phyloP scores from a whole-genome alignment of 768 basidiomycete species.

The Gymnopilus dilepis region DNA sequence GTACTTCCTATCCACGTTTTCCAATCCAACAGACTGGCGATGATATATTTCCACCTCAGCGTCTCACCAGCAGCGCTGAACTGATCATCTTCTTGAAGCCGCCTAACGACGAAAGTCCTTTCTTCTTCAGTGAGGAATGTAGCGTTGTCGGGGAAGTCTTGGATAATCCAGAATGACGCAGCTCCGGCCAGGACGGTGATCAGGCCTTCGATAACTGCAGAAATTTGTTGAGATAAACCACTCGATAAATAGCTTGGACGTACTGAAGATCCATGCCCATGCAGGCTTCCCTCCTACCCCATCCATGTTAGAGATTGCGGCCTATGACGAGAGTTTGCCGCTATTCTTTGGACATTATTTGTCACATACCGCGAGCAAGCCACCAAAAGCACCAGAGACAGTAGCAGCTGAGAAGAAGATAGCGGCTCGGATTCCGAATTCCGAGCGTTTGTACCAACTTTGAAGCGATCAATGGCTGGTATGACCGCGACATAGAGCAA shows the following conservation, averaged over 20 bases:
- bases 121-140: conserved; percentile 78
- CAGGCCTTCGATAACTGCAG: conserved; percentile 64
- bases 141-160: conserved; percentile 85
- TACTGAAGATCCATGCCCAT: conserved; percentile 76
- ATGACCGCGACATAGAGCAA: neutral
- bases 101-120: conserved; percentile 65
- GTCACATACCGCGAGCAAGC: conserved; percentile 63
- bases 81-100: conserved; percentile 70
- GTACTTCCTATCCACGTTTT: conserved; percentile 70
- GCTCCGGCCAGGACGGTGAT: conserved; percentile 68
- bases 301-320: conserved; percentile 73
- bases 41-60: conserved; percentile 62
- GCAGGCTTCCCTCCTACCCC: conserved; percentile 71
- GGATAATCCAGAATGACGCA: conserved; percentile 76
- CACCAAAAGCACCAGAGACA: conserved; percentile 83
- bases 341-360: neutral
- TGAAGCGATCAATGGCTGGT: too few species aligned
- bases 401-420: conserved; percentile 82
- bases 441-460: conserved; percentile 68
- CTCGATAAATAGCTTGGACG: conserved; percentile 13
- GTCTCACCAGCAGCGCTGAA: conserved; percentile 76
- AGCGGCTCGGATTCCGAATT: conserved; percentile 71
- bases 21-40: conserved; percentile 67
- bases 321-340: conserved; percentile 32
- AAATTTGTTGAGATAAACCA: neutral